Evolutionary conservation across 441 rosid genomes (phyloP), one percentile per base, ranked within the genome.

Genomic region (Cnidoscolus chayamansa): DNA sequence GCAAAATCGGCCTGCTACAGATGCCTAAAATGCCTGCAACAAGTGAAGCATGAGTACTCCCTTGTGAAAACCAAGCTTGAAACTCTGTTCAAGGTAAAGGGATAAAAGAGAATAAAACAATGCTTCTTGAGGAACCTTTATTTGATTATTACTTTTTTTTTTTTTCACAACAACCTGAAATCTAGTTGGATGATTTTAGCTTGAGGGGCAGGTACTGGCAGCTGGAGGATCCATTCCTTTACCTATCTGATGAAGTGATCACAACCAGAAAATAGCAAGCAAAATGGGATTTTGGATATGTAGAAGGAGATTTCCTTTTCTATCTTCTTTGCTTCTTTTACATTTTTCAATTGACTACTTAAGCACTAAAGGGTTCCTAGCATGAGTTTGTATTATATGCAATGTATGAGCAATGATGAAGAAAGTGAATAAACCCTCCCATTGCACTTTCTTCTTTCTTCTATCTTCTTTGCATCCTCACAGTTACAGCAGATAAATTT

Each of bases 21-120:
- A 81, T 89, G 94, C 79, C 82, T 74, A 70, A 81, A 74, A 75
- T 81, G 85, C 80, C 85, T 89, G 77, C 90, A 89, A 65, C 90
- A 82, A 74, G 75, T 87, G 79, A 85, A 73, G 75, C 78, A 80
- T 17, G 91, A 89, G 80, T 89, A 79, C 49, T 67, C 75, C 43
- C 68, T 83, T 1, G 79, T 87, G 72, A 89, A 82, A 80, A 81
- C 79, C 77, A 87, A 87, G 84, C 87, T 89, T n/a, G 86, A 89
- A 71, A 80, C 85, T 10, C 78, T 87, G 53, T 84, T 89, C 84
- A 76, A 81, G 84, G 94, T 84, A 80, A 74, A 73, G 45, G 1
- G 17, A 47, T 53, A 8, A 19, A 19, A 0, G 3, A 19, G 54
- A 30, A 4, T 0, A 10, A 68, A 25, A 32, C 63, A 25, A 8